Percentiles rank a stretch among this genome's conserved stretches.
phyloP scores from a whole-genome alignment of 2,329 filamentous ascomycete genomes.

The Cryphonectria parasitica region DNA sequence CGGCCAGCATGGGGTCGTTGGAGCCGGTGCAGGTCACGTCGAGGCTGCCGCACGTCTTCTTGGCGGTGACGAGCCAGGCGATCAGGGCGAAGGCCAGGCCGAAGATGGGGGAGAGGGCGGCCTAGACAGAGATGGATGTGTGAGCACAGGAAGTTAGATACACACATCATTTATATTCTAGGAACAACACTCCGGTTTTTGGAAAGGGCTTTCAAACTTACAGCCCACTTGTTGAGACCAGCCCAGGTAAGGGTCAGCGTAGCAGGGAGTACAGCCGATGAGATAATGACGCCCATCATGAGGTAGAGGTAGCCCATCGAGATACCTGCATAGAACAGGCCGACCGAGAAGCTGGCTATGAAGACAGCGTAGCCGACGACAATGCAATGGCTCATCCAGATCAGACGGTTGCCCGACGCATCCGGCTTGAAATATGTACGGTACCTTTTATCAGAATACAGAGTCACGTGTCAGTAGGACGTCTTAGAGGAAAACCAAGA shows the following conservation, averaged over 20 bases:
- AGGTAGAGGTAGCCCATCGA: slow-evolving; percentile 89
- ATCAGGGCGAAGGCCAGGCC: slow-evolving; percentile 71
- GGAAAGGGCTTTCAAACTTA: slow-evolving; percentile 14
- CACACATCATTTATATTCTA: neutral
- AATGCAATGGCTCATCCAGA: slow-evolving; percentile 76
- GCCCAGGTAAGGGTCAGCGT: slow-evolving; percentile 81
- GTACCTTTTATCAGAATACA: slow-evolving; percentile 49
- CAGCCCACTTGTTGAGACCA: slow-evolving; percentile 76
- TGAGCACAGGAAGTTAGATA: neutral
- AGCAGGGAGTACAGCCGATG: slow-evolving; percentile 80
- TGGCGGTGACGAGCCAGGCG: slow-evolving; percentile 78
- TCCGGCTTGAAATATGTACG: slow-evolving; percentile 82
- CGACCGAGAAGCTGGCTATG: slow-evolving; percentile 79
- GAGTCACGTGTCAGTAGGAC: neutral
- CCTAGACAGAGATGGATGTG: slow-evolving; percentile 36
- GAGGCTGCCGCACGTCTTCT: slow-evolving; percentile 69
- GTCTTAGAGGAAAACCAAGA: neutral
- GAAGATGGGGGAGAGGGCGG: slow-evolving; percentile 69
- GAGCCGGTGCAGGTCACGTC: slow-evolving; percentile 76
- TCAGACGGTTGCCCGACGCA: slow-evolving; percentile 75
- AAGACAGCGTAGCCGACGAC: slow-evolving; percentile 73
- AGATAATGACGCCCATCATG: slow-evolving; percentile 91
- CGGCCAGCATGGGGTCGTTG: slow-evolving; percentile 88
- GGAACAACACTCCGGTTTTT: neutral
- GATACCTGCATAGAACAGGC: slow-evolving; percentile 73